Base-by-base conservation (phyloP, 129 eudicot genomes). In the Rutidosis leptorrhynchoides region DNA sequence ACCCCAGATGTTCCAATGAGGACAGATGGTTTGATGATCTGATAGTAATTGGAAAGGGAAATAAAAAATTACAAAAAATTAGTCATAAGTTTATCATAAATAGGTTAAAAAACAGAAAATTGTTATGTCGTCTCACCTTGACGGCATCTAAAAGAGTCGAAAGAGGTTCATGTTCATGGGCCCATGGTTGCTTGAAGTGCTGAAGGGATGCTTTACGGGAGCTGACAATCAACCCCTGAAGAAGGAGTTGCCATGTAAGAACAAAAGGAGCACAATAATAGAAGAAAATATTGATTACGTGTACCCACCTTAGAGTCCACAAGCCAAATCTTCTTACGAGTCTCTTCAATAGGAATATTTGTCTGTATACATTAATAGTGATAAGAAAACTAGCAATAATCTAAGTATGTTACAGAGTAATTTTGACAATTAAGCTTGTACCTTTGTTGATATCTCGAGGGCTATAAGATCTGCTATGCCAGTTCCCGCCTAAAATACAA, bases 391-490 rank as follows among this genome's bases (percentile, higher is more conserved):
- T 42, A 65, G 25, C 29, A 35, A 42, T 5, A 30, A 45, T 54
- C 58, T 73, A 63, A 19, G 28, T 45, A 45, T 42, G 10, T 20
- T 2, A 65, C 43, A 37, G 15, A 7, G 37, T 48, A 53, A 51
- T 45, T n/a, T 17, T 28, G 37, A 45, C 61, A 27, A 58, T 20
- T 0, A 20, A 52, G 20, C 52, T 58, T 21, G 68, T 62, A 91
- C 98, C 94, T 83, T 84, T 60, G 87, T 87, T 52, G 96, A 91
- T 70, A 91, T 91, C 81, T 85, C 98, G 67, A 87, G 98, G 49
- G 98, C 96, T 72, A 90, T 87, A 53, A 90, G 97, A 70, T 87
- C 95, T 11, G 97, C 97, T 64, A 87, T 87, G 28, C 97, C 97
- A 19, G 95, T 90, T 19, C 97, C 95, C 17, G 97, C 95, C 97